Base-by-base conservation (phyloP, 768 basidiomycete species). In the Phylloporus sp. region DNA sequence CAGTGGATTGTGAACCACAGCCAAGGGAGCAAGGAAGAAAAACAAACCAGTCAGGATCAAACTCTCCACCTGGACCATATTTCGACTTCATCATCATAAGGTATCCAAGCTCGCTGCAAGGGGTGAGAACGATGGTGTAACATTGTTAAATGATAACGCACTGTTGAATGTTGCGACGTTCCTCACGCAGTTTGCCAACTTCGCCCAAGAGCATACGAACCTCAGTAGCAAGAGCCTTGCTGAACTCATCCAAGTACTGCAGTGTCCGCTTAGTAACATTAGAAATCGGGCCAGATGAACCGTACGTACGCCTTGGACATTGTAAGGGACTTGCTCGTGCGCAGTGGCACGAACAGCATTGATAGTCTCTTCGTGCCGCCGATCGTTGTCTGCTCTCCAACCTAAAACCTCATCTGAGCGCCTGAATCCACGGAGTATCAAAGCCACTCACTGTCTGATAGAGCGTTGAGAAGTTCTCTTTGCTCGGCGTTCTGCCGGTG, bases 201-300 rank as follows among this genome's bases (percentile, higher is more conserved):
- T 93, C 91, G 31, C 78, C 80, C 10, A 93, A 78, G 13, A 93
- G 75, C 78, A 89, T 85, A 27, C 88, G 82, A 10, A 93, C 90
- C 72, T 93, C 91, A 15, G 80, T 76, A 3, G 91, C 88, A 41
- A 93, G 70, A 1, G 91, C 85, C 65, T 84, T 87, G 67, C 88
- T 91, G 71, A 93, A 93, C 50, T 93, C 88, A 54, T 93, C 86
- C 13, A 93, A 77, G 65, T 93, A 92, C 86, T 90, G 49, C 35
- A 23, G 23, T 20, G 24, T 20, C 5, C 32, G 40, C 13, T 62
- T 47, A 40, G 41, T 40, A 16, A 36, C 29, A 44, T 32, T 15
- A 32, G 56, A 54, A 35, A 6, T 49, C 31, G 18, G 53, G 6
- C 9, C 35, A 35, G 9, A 27, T 18, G 13, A 15, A n/a, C 22